Evolutionary conservation across 805 yeast genomes (phyloP).

Genomic region (Yarrowia sp.): DNA sequence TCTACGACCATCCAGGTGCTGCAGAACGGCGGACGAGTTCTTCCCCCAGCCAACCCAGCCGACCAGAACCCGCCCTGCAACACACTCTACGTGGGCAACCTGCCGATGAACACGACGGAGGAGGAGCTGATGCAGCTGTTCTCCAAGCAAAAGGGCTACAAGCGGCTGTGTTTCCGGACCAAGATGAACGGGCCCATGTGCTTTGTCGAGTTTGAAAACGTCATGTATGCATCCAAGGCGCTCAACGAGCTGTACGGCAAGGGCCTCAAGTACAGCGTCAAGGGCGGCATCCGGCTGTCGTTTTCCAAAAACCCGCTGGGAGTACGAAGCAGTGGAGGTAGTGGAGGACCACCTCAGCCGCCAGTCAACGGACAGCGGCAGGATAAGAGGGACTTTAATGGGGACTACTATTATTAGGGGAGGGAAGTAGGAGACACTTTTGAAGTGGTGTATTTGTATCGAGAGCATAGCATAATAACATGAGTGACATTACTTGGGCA

Average conservation of each 20-base stretch:
- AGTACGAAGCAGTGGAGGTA: slow-evolving; percentile 61
- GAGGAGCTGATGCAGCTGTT: slow-evolving; percentile 85
- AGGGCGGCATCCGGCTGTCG: slow-evolving; percentile 92
- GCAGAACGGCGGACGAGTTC: slow-evolving; percentile 43
- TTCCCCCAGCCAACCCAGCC: slow-evolving; percentile 83
- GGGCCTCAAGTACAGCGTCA: slow-evolving; percentile 80
- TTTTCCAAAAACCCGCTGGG: slow-evolving; percentile 97
- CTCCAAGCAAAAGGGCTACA: slow-evolving; percentile 86
- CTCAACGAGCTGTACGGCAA: slow-evolving; percentile 91
- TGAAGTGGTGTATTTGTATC: slow-evolving; percentile 26
- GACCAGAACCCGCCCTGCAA: slow-evolving; percentile 99
- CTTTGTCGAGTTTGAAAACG: slow-evolving; percentile 97
- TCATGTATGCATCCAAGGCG: slow-evolving; percentile 88
- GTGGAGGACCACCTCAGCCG: neutral
- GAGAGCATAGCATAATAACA: slow-evolving; percentile 27
- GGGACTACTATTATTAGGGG: slow-evolving; percentile 8
- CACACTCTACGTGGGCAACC: slow-evolving; percentile 92
- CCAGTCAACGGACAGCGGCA: neutral
- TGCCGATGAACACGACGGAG: slow-evolving; percentile 96
- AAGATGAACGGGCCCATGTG: slow-evolving; percentile 95
- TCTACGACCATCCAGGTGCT: slow-evolving; percentile 40
- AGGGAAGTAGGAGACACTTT: neutral
- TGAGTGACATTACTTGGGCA: neutral
- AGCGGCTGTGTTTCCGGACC: slow-evolving; percentile 87
- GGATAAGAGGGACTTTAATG: slow-evolving; percentile 24